phyloP scores from a whole-genome alignment of 1,284 basidiomycete genomes.

The Schizophyllum amplum region DNA sequence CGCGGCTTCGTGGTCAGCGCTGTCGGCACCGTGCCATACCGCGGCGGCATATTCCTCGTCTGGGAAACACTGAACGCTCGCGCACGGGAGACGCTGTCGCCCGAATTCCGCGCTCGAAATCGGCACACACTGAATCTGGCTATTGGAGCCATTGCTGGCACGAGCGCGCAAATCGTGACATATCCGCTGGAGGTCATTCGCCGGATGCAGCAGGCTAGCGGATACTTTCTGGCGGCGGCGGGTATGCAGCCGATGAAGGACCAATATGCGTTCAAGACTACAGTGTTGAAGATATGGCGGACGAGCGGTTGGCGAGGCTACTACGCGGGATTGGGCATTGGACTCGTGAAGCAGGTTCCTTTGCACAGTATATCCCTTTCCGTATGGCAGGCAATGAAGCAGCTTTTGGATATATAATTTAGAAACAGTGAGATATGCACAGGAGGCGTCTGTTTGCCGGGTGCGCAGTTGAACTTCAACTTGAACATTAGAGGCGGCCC shows the following conservation, averaged over 20 bases:
- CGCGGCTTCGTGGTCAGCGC: constrained; percentile 89
- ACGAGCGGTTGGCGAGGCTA: constrained; percentile 81
- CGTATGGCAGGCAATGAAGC: constrained; percentile 51
- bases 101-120: constrained; percentile 21
- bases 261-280: constrained; percentile 60
- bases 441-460: too few relatives aligned
- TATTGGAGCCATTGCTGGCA: constrained; percentile 89
- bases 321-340: constrained; percentile 89
- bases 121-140: constrained; percentile 45
- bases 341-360: constrained; percentile 94
- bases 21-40: constrained; percentile 84
- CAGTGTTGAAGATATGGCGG: constrained; percentile 60
- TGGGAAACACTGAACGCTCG: constrained; percentile 54
- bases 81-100: constrained; percentile 63
- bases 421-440: neutral
- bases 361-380: constrained; percentile 86
- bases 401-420: neutral
- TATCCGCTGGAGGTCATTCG: constrained; percentile 97
- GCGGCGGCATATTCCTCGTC: constrained; percentile 91
- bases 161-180: constrained; percentile 82
- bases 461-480: neutral
- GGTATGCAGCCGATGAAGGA: neutral
- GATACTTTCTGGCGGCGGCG: constrained; percentile 52
- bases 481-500: neutral
- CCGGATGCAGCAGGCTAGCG: constrained; percentile 94